Conservation (phyloP, 1,284 basidiomycete species). For the Rhizoctonia solani region DNA sequence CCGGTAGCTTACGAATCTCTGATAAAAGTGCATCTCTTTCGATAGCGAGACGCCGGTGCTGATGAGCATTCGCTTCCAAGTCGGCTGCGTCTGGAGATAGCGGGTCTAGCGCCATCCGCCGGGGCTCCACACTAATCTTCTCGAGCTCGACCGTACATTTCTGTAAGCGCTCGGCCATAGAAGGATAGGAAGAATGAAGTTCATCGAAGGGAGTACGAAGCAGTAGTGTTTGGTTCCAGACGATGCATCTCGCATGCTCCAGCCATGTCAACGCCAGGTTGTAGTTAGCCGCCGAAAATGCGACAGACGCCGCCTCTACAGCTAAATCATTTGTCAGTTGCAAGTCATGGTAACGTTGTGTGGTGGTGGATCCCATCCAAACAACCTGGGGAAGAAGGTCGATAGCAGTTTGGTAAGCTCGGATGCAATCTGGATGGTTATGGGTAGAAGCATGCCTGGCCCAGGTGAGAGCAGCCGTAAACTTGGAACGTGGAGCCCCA, state of each 20-base stretch:
- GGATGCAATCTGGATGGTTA: not conserved
- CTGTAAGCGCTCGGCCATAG: too few species aligned
- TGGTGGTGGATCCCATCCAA: not conserved
- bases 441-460: not conserved
- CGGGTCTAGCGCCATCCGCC: not conserved
- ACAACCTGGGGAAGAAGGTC: not conserved
- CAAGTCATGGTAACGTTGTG: not conserved
- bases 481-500: not conserved
- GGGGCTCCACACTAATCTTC: not conserved
- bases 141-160: too few species aligned
- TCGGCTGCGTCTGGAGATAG: not conserved
- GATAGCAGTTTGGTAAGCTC: not conserved
- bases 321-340: not conserved
- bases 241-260: not conserved
- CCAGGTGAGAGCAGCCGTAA: slow-evolving; percentile 14
- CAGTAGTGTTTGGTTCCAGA: not conserved
- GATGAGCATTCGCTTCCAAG: not conserved
- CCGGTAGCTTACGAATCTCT: not conserved
- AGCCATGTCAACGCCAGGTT: not conserved
- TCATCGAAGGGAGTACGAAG: slow-evolving; percentile 15
- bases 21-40: not conserved
- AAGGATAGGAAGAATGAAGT: not conserved
- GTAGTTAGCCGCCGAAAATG: not conserved
- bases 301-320: slow-evolving; percentile 1
- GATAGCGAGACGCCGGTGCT: not conserved